Base-by-base conservation (phyloP, 2,329 filamentous ascomycete species). In the Beauveria sp. region DNA sequence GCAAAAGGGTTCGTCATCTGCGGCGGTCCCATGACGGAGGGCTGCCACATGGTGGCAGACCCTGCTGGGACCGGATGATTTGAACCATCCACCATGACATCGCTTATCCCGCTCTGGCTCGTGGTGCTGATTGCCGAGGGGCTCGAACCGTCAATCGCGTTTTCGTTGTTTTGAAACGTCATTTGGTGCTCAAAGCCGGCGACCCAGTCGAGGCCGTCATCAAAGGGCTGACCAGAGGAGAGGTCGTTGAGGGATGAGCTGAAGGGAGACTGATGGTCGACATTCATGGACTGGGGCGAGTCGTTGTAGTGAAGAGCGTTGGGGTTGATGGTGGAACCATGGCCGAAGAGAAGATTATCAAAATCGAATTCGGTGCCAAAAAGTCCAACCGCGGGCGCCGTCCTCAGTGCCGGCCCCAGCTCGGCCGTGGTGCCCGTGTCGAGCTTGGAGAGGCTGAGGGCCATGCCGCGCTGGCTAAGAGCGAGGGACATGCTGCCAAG, bases 51-150 rank as follows among this genome's bases (percentile, higher is more conserved):
- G 56, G 84, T 82, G 66, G 80, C 79, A 55, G 81, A 78, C 59
- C 75, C 77, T 64, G 76, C 78, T 62, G 80, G 76, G 43, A 82
- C 79, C 46, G 83, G 80, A 66, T 88, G 86, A 73, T 87, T 88
- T 43, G 85, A 85, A 63, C 90, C 91, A 74, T 97, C 92, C 62
- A 95, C 80, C 88, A 96, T 92, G 63, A 92, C 86, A 72, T 98
- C 95, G 75, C 91, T 96, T 73, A 93, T 90, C 56, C 88, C 90
- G 72, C 90, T 93, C 71, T 96, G 93, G 75, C 93, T 98, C 63
- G 90, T 91, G 49, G 91, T 96, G 77, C 93, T 98, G 73, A 98
- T 93, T 52, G 92, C 92, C 9, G 95, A 98, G 18, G 95, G 95
- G 16, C 95, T 98, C 12, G 95, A 98, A 63, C 90, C 92, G 69